Base-by-base conservation (phyloP, 2,329 filamentous ascomycete species). In the Leptographium radiaticola region DNA sequence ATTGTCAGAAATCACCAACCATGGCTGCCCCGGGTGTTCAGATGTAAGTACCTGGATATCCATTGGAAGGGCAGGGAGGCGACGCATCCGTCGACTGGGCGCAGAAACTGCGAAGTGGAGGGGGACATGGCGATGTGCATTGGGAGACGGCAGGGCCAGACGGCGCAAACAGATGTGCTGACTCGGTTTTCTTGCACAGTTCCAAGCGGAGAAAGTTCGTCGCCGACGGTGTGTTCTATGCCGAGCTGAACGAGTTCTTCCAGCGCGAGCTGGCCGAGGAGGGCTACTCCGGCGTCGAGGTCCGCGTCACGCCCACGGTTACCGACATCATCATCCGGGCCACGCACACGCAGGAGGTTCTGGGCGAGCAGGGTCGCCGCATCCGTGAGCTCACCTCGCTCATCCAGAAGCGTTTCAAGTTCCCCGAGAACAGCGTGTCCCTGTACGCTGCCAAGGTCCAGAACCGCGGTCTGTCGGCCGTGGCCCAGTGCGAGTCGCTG, bases 381-480 rank as follows among this genome's bases (percentile, higher is more conserved):
- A 98, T 98, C 76, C 91, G 93, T 75, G 93, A 98, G 83, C 89
- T 98, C 76, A 98, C 93, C 73, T 96, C 89, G 70, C 86, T 98
- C 73, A 98, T 98, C 83, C 94, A 98, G 83, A 97, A 98, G 87
- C 90, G 93, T 72, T 98, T 98, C 88, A 96, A 96, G 83, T 98
- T 98, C 86, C 91, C 93, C 77, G 91, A 97, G 81, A 97, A 97
- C 87, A 94, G 87, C 67, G 93, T 98, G 74, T 97, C 93, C 64
- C 89, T 98, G 71, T 98, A 98, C 76, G 93, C 93, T 77, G 94
- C 93, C 76, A 98, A 98, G 86, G 93, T 98, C 71, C 93, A 97
- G 83, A 97, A 96, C 83, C 91, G 93, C 73, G 93, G 93, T 87
- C 90, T 98, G 65, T 97, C 91, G 69, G 93, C 93, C 71, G 93